Conservation (phyloP, 768 basidiomycete genomes). For the Russula ochroleuca region DNA sequence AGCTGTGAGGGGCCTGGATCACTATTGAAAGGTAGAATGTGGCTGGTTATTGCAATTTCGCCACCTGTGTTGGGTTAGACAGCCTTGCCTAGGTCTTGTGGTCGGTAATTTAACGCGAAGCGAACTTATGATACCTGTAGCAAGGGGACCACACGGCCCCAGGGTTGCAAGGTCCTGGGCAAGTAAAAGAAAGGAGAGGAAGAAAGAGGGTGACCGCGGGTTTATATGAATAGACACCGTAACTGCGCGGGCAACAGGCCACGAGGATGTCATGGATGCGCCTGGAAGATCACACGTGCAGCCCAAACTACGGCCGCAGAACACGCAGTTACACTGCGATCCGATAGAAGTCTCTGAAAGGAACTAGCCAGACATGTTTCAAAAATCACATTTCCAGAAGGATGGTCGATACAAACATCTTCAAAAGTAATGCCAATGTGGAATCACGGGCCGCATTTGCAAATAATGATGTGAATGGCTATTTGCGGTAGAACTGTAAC, state of each 20-base stretch:
- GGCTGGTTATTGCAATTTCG: constrained; percentile 5
- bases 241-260: constrained; percentile 16
- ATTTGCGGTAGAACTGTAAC: constrained; percentile 75
- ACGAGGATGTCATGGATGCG: constrained; percentile 24
- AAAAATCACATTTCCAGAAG: constrained; percentile 34
- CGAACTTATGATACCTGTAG: constrained; percentile 1
- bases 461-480: constrained; percentile 29
- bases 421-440: constrained; percentile 22
- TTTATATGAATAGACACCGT: constrained; percentile 23
- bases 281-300: constrained; percentile 28
- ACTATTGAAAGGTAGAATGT: constrained; percentile 1
- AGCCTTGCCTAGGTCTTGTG: constrained; percentile 5
- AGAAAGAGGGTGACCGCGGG: constrained; percentile 11
- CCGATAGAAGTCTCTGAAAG: constrained; percentile 23
- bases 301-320: constrained; percentile 8
- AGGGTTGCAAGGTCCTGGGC: constrained; percentile 13
- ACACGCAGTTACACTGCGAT: constrained; percentile 20
- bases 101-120: constrained; percentile 6
- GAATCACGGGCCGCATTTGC: constrained; percentile 26
- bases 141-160: constrained; percentile 1
- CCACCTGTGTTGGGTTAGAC: constrained; percentile 3
- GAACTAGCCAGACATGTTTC: constrained; percentile 20
- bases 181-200: constrained; percentile 7
- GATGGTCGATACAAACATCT: constrained; percentile 28
- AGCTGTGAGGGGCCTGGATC: constrained; percentile 3